phyloP scores from a whole-genome alignment of 805 yeast genomes.

The Starmerella kuoi region DNA sequence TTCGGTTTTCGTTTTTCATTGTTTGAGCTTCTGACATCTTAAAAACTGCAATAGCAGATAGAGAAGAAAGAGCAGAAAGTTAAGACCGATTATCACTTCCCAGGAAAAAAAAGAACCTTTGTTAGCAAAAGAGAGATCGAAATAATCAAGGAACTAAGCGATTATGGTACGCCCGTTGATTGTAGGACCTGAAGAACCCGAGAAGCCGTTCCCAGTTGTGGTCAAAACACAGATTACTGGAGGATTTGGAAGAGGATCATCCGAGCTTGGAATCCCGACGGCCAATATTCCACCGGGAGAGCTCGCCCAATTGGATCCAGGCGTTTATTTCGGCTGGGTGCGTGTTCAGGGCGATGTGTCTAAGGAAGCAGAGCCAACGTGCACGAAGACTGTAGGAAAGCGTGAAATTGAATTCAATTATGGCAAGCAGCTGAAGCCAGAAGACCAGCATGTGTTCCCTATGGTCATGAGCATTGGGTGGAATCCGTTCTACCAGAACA shows the following conservation, averaged over 20 bases:
- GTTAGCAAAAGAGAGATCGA: no score
- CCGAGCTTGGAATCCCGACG: slow-evolving; percentile 90
- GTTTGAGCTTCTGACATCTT: no score
- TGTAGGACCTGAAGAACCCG: slow-evolving; percentile 27
- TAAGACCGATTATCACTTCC: no score
- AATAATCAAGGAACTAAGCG: no score
- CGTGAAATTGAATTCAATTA: slow-evolving; percentile 43
- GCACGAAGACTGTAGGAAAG: slow-evolving; percentile 26
- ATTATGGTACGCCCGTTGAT: slow-evolving; percentile 24
- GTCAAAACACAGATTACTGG: slow-evolving; percentile 39
- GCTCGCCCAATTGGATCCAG: slow-evolving; percentile 43
- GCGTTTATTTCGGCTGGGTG: slow-evolving; percentile 84
- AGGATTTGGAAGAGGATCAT: slow-evolving; percentile 93
- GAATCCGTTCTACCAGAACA: slow-evolving; percentile 83
- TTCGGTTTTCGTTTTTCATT: no score
- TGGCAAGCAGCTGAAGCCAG: slow-evolving; percentile 39
- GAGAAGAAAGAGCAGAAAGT: no score
- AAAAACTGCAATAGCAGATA: no score
- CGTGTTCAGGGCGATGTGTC: slow-evolving; percentile 23
- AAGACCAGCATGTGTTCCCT: slow-evolving; percentile 44
- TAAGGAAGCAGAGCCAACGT: slow-evolving; percentile 22
- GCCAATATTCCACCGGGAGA: slow-evolving; percentile 66
- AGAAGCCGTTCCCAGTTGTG: slow-evolving; percentile 30
- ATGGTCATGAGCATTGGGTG: slow-evolving; percentile 94
- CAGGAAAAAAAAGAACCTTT: no score